Evolutionary conservation across 495 filamentous ascomycete species (phyloP).

Genomic region (Staphylotrichum tortipilum): DNA sequence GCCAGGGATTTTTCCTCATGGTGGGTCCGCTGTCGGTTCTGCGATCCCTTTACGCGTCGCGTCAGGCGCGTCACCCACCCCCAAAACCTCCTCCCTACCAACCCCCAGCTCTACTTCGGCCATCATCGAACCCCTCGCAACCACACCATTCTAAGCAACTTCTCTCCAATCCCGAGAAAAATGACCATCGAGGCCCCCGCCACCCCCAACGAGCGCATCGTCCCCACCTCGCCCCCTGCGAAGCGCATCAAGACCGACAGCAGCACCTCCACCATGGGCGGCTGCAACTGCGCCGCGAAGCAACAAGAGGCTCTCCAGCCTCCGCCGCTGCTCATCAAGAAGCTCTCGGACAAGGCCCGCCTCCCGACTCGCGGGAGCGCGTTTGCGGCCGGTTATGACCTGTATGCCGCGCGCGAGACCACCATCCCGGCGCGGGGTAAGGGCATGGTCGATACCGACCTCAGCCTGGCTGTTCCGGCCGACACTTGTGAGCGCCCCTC

Average conservation of each 20-base stretch:
- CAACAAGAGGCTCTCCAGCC: conserved; percentile 23
- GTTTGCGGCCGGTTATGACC: conserved; percentile 87
- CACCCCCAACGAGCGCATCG: conserved; percentile 27
- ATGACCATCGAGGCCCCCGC: conserved; percentile 49
- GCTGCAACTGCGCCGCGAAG: conserved; percentile 1
- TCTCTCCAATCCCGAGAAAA: conserved; percentile 18
- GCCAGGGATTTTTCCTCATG: not conserved
- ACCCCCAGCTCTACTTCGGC: not conserved
- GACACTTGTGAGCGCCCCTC: conserved; percentile 62
- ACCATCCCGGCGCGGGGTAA: conserved; percentile 74
- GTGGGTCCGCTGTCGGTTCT: not conserved
- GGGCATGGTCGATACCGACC: conserved; percentile 79
- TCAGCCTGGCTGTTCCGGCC: conserved; percentile 77
- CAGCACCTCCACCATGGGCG: conserved; percentile 6
- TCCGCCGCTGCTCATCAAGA: conserved; percentile 73
- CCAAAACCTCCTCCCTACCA: not conserved
- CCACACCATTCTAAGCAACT: not conserved
- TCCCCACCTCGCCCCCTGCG: conserved; percentile 36
- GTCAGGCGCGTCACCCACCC: conserved; percentile 15
- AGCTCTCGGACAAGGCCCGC: conserved; percentile 61
- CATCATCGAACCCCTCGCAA: not conserved
- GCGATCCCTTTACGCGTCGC: conserved; percentile 24
- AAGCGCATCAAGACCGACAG: conserved; percentile 39
- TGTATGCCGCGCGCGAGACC: conserved; percentile 66
- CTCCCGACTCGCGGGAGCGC: conserved; percentile 81